phyloP scores from a whole-genome alignment of 2,329 filamentous ascomycete species.

The Apiospora hydei region DNA sequence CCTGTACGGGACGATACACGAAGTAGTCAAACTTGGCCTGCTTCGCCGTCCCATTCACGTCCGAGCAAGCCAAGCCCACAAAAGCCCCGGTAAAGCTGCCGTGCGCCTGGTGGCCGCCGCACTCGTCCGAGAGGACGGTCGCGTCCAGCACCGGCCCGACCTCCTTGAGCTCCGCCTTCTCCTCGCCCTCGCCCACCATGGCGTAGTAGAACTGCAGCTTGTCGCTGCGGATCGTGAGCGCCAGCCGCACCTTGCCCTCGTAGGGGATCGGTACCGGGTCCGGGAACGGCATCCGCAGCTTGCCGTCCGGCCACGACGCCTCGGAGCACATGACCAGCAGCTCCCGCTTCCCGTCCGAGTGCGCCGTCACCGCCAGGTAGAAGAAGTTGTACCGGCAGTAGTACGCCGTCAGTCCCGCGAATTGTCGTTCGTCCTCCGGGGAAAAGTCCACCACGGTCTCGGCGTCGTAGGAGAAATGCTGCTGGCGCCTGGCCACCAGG shows the following conservation, averaged over 20 bases:
- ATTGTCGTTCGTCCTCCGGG: conserved; percentile 65
- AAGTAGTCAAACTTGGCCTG: conserved; percentile 61
- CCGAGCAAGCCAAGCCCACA: conserved; percentile 62
- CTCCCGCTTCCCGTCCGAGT: conserved; percentile 63
- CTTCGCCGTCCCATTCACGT: conserved; percentile 58
- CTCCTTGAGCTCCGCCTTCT: conserved; percentile 45
- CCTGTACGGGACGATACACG: conserved; percentile 55
- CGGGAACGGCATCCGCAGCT: conserved; percentile 51
- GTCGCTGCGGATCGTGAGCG: conserved; percentile 57
- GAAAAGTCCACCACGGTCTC: conserved; percentile 62
- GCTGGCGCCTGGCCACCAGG: conserved; percentile 61
- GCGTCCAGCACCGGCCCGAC: conserved; percentile 66
- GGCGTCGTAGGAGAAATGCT: conserved; percentile 67
- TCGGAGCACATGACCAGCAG: conserved; percentile 64
- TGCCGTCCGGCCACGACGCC: conserved; percentile 60
- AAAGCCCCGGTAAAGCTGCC: conserved; percentile 71
- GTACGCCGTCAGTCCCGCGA: conserved; percentile 67
- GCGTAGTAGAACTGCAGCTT: conserved; percentile 65
- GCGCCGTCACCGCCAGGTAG: conserved; percentile 66
- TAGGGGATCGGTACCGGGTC: conserved; percentile 58
- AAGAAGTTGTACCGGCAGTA: conserved; percentile 72
- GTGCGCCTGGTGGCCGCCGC: conserved; percentile 65
- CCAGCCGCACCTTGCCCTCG: conserved; percentile 61
- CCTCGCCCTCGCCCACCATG: conserved; percentile 47
- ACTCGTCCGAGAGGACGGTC: conserved; percentile 67